Percentiles rank a stretch among this genome's conserved stretches.
Conservation (phyloP, 1,139 yeast species). For the Sugiyamaella paludigena region DNA sequence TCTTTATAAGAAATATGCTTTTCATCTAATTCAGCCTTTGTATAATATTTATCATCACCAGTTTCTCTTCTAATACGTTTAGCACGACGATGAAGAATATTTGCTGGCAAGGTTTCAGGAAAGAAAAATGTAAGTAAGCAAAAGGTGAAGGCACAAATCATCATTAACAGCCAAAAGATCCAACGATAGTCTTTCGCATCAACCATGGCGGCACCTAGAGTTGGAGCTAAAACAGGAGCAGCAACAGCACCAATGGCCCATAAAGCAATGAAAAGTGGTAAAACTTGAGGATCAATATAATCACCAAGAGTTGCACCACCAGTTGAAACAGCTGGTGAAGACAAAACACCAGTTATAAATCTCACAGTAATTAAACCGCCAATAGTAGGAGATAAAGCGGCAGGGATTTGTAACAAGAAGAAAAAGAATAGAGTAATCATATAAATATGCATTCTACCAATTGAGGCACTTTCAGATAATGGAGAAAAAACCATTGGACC, state of each 20-base stretch:
- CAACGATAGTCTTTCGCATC: slow-evolving; percentile 31
- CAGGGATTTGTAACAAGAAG: slow-evolving; percentile 53
- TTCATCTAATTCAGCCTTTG: slow-evolving; percentile 29
- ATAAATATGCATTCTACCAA: slow-evolving; percentile 58
- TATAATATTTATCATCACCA: slow-evolving; percentile 41
- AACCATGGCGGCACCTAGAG: slow-evolving; percentile 58
- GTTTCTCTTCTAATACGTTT: slow-evolving; percentile 46
- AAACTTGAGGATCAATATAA: slow-evolving; percentile 27
- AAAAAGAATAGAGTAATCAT: slow-evolving; percentile 52
- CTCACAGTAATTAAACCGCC: slow-evolving; percentile 55
- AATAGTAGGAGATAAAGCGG: slow-evolving; percentile 50
- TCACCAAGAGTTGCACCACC: slow-evolving; percentile 88
- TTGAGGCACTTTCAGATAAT: slow-evolving; percentile 48
- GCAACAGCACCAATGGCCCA: slow-evolving; percentile 55
- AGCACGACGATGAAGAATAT: slow-evolving; percentile 50
- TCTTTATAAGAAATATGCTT: slow-evolving; percentile 17
- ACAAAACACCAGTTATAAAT: slow-evolving; percentile 74
- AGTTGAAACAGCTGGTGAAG: slow-evolving; percentile 81
- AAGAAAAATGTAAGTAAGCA: slow-evolving; percentile 41
- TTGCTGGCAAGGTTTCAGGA: slow-evolving; percentile 54
- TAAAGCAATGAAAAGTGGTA: slow-evolving; percentile 38
- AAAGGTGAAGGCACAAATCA: slow-evolving; percentile 42
- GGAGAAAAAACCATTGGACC: slow-evolving; percentile 59
- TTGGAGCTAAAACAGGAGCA: slow-evolving; percentile 67
- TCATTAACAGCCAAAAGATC: slow-evolving; percentile 49